These are phyloP conservation scores for Pueraria montana DNA, from an alignment of 306 rosid species.

Conservation along the genomic window DNA sequence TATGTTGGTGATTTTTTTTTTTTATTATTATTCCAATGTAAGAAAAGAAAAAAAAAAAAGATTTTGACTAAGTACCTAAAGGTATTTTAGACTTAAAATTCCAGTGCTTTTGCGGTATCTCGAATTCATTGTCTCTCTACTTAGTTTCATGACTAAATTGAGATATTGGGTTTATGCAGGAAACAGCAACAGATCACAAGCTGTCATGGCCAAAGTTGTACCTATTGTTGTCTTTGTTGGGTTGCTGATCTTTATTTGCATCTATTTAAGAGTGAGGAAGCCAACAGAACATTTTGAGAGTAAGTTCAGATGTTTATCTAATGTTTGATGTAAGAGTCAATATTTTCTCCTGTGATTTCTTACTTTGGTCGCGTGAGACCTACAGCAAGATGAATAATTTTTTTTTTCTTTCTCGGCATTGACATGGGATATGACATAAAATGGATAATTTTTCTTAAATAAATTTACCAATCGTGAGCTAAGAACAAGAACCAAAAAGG, in stretches of 20 bases:
- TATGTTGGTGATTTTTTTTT: not conserved
- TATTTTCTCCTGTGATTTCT: not conserved
- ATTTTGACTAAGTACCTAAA: not conserved
- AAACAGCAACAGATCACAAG: constrained; percentile 19
- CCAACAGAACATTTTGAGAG: constrained; percentile 14
- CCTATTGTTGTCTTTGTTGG: constrained; percentile 39
- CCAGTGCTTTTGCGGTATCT: not conserved
- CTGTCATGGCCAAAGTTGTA: constrained; percentile 30
- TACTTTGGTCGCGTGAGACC: not conserved
- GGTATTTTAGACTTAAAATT: not conserved
- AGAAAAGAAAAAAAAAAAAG: not conserved
- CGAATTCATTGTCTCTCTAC: not conserved
- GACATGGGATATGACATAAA: not conserved
- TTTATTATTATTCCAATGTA: not conserved
- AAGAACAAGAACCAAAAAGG: not conserved
- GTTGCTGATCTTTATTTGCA: constrained; percentile 37
- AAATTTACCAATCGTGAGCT: not conserved
- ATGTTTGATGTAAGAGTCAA: not conserved
- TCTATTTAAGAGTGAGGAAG: constrained; percentile 49
- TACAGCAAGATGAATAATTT: not conserved
- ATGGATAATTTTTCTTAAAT: not conserved
- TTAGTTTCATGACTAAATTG: not conserved
- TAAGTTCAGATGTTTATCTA: constrained; percentile 33
- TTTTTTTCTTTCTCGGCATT: not conserved
- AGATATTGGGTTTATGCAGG: constrained; percentile 45